phyloP scores from a whole-genome alignment of 2,329 filamentous ascomycete species.

The Colletotrichum zoysiae region DNA sequence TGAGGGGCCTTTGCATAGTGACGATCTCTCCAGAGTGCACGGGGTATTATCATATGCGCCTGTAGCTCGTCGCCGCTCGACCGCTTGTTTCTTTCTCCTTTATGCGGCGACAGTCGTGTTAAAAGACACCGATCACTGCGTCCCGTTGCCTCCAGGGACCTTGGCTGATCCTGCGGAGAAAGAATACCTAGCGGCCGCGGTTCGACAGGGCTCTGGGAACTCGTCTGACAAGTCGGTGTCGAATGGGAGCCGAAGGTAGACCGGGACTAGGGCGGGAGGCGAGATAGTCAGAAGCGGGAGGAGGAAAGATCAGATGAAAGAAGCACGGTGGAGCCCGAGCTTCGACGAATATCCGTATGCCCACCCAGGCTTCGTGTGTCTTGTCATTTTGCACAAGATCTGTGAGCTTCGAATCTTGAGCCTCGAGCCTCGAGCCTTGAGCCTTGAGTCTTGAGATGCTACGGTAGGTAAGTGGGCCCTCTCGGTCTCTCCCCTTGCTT shows the following conservation, averaged over 20 bases:
- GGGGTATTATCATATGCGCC: not conserved
- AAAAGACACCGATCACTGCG: constrained; percentile 3
- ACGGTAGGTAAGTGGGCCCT: constrained; percentile 11
- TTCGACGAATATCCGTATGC: constrained; percentile 14
- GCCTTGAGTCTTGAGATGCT: constrained; percentile 17
- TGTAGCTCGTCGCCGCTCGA: not conserved
- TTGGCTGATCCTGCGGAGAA: constrained; percentile 27
- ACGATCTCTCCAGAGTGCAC: constrained; percentile 30
- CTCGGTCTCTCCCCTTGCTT: not conserved
- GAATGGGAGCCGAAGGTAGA: constrained; percentile 24
- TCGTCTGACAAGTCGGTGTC: constrained; percentile 26
- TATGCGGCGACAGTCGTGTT: constrained; percentile 22
- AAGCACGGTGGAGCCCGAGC: constrained; percentile 19
- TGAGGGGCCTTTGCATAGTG: constrained; percentile 20
- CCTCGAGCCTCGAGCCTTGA: not conserved
- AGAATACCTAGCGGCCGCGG: constrained; percentile 15
- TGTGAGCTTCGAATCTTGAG: not conserved
- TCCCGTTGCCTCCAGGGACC: constrained; percentile 24
- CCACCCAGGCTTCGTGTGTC: constrained; percentile 10
- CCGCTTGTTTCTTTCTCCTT: constrained; percentile 25
- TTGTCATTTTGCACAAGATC: constrained; percentile 12
- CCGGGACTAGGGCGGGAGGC: constrained; percentile 28
- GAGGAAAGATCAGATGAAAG: constrained; percentile 46
- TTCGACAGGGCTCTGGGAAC: constrained; percentile 9
- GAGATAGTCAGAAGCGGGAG: constrained; percentile 28